Evolutionary conservation across 176 grass and related monocot genomes (phyloP).

Genomic region (Hyparrhenia diplandra): DNA sequence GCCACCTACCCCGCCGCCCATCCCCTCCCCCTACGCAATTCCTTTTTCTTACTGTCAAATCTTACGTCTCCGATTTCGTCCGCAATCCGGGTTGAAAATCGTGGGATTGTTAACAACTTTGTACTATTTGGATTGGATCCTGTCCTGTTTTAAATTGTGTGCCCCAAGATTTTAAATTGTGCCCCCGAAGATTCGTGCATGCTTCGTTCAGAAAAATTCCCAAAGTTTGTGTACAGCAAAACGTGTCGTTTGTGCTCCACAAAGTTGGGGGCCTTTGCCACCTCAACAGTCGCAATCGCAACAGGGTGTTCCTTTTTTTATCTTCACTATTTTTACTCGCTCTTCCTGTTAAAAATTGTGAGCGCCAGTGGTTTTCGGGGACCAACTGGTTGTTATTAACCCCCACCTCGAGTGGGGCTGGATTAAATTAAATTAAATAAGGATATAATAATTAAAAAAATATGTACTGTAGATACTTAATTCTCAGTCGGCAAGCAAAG

Average conservation of each 20-base stretch:
- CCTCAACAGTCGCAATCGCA: neutral
- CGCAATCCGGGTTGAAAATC: neutral
- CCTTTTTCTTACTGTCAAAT: neutral
- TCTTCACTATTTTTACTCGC: neutral
- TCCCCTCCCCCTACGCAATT: too few relatives aligned
- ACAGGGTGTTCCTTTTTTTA: neutral
- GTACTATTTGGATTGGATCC: neutral
- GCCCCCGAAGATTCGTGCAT: neutral
- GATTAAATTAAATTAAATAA: conserved; percentile 32
- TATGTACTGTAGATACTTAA: neutral
- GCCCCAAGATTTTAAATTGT: too few relatives aligned
- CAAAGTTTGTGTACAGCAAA: neutral
- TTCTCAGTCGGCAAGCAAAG: neutral
- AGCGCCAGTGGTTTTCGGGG: neutral
- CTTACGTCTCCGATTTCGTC: conserved; percentile 6
- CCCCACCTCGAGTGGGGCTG: neutral
- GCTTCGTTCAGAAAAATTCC: neutral
- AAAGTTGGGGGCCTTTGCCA: conserved; percentile 13
- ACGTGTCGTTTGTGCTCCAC: neutral
- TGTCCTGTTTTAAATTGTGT: neutral
- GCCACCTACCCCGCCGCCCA: neutral
- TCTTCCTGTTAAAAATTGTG: neutral
- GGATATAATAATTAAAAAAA: neutral
- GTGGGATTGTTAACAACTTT: too few relatives aligned
- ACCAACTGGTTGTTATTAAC: neutral